Evolutionary conservation across 1,284 basidiomycete genomes (phyloP), one percentile per base, ranked within the genome.

Genomic region (Ceratobasidium sp.): DNA sequence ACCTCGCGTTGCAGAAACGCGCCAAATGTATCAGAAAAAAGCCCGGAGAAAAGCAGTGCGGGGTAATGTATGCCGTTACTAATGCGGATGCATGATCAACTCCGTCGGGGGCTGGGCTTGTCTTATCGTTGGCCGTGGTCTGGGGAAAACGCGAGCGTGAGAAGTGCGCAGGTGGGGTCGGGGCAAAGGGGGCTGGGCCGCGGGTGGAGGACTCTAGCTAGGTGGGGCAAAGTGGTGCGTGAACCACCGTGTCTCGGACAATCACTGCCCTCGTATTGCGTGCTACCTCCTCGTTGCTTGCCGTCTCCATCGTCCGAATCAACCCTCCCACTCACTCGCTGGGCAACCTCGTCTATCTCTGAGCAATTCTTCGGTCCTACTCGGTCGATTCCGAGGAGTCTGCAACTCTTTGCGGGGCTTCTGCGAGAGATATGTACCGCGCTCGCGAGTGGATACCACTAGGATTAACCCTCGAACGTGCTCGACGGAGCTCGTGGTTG

Each of bases 51-150:
- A 57, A 57, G 56, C 56, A 57, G 25, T 57, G 56, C 17, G 56
- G 56, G 56, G 56, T 57, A 32, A 32, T 57, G 11, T 25, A 52
- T 52, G 22, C 32, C 56, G 56, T 57, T 57, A 32, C 22, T 32
- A 57, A 57, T 57, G 56, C 29, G 25, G 13, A 15, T 25, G 17
- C 8, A 4, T 57, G 56, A 57, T 57, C 22, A 57, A 57, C 56
- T 57, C 56, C 56, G 56, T 57, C 56, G 56, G 56, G 25, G 56
- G 56, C 56, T 57, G 56, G 56, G 8, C 56, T 57, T 15, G 56
- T 15, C 56, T 32, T 57, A 57, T 22, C 56, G 25, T 15, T 57
- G 4, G 25, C 32, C 56, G n/a, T 57, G 13, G 56, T 15, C 25
- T 9, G 56, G 56, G 56, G 56, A 25, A 57, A 5, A 43, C 3